Evolutionary conservation across 106 monocot species (phyloP).

Genomic region (Dendrobium huoshanense): DNA sequence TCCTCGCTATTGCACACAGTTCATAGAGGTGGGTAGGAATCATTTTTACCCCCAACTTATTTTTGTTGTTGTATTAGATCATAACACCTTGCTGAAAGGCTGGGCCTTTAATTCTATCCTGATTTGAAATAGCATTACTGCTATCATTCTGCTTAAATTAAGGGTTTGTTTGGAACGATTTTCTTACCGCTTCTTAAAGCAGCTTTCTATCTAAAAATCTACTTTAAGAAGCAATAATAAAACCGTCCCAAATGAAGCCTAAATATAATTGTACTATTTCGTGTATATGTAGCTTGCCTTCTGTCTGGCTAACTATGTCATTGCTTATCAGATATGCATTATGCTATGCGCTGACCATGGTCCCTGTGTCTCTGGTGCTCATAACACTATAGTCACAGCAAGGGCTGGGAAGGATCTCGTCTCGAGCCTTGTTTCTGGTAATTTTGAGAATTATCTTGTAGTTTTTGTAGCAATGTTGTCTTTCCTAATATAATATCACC

Average conservation of each 20-base stretch:
- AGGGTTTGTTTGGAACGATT: no score
- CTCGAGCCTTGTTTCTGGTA: slow-evolving; percentile 95
- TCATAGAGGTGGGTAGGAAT: slow-evolving; percentile 68
- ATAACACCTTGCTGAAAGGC: neutral
- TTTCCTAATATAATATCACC: neutral
- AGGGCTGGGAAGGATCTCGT: slow-evolving; percentile 97
- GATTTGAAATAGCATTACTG: neutral
- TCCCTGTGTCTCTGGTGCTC: slow-evolving; percentile 97
- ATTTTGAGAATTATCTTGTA: neutral
- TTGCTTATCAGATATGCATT: slow-evolving; percentile 66
- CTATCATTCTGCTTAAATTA: neutral
- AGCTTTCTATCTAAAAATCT: no score
- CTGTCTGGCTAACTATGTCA: neutral
- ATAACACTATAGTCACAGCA: slow-evolving; percentile 93
- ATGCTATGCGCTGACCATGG: slow-evolving; percentile 99
- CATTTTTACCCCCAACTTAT: neutral
- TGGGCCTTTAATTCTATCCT: neutral
- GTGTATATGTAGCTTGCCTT: slow-evolving; percentile 1
- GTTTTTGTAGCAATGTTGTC: neutral
- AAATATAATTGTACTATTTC: neutral
- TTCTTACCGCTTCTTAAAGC: no score
- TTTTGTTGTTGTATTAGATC: no score
- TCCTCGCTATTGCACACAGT: slow-evolving; percentile 96
- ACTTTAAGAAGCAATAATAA: no score
- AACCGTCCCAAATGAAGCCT: no score